Percentiles rank a stretch among this genome's conserved stretches.
These are phyloP conservation scores for Xylaria nigripes DNA, from an alignment of 495 filamentous ascomycete genomes.

Conservation along the genomic window DNA sequence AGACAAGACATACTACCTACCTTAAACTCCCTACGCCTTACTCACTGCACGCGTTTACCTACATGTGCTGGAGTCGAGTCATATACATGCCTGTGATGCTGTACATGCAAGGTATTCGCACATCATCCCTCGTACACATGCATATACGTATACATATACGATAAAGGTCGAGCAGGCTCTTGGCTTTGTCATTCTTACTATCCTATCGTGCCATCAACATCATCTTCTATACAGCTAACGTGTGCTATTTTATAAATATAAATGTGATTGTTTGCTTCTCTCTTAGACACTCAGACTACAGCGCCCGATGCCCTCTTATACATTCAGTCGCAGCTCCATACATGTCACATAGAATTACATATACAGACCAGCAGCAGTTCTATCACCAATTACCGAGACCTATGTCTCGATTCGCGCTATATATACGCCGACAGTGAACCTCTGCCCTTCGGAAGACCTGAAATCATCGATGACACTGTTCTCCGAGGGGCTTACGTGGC, in stretches of 20 bases:
- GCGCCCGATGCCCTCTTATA: neutral
- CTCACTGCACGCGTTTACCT: neutral
- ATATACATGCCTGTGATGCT: neutral
- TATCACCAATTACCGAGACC: neutral
- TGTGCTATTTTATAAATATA: neutral
- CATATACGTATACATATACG: neutral
- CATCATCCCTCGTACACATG: neutral
- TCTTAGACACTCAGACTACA: neutral
- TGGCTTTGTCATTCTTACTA: too few relatives aligned
- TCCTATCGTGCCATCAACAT: neutral
- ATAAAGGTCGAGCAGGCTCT: neutral
- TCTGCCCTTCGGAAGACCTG: neutral
- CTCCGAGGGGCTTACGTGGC: neutral
- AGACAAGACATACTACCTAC: neutral
- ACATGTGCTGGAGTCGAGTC: neutral
- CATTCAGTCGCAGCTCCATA: neutral
- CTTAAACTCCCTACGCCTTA: neutral
- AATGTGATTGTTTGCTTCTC: neutral
- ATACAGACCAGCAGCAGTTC: neutral
- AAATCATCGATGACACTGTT: neutral
- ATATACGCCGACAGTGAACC: neutral
- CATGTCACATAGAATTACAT: neutral
- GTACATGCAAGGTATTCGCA: neutral
- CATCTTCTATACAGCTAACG: neutral
- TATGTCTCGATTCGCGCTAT: neutral